Evolutionary conservation across 164 flowering plant genomes (phyloP), one percentile per base, ranked within the genome.

Genomic region (Chimonanthus praecox): DNA sequence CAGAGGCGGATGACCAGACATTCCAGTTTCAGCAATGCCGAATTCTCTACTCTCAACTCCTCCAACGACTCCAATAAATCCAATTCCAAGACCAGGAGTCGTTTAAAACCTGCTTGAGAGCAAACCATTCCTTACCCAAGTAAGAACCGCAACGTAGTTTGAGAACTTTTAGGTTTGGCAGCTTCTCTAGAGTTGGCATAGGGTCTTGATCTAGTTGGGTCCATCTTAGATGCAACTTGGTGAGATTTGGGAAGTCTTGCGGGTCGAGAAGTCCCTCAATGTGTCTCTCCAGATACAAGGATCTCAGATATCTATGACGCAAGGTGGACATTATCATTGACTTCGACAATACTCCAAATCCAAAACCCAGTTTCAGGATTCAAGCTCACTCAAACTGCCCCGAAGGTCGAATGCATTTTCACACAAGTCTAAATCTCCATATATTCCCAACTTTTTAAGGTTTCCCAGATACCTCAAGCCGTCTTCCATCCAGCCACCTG

Each of bases 101-200:
- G 20, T 6, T 45, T 45, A n/a, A 70, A 70, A n/a, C 63, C 72
- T 51, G 21, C 47, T 1, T 4, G 4, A 2, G 63, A 50, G 63
- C 60, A 70, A 43, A 3, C 1, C 63, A 70, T 70, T 50, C 45
- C 65, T 70, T 80, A 64, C 65, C 79, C 20, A 78, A 75, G 66
- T 78, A 70, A 9, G 62, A 20, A 21, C 13, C 18, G 9, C 8
- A 6, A 9, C 2, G 0, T 44, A 70, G 33, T 3, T 9, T 11
- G 20, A 70, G 72, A 51, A 21, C 3, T 18, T 20, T 16, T 0
- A 70, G 72, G 45, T 51, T 50, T 16, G 62, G 72, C 47, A 70
- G 48, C 46, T 8, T n/a, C 63, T 54, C 47, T 13, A 70, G 50
- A 13, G 7, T 21, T 50, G 60, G 5, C 45, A 70, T 45, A 3